Evolutionary conservation across 2,329 filamentous ascomycete genomes (phyloP).

Genomic region (Ciborinia camelliae): DNA sequence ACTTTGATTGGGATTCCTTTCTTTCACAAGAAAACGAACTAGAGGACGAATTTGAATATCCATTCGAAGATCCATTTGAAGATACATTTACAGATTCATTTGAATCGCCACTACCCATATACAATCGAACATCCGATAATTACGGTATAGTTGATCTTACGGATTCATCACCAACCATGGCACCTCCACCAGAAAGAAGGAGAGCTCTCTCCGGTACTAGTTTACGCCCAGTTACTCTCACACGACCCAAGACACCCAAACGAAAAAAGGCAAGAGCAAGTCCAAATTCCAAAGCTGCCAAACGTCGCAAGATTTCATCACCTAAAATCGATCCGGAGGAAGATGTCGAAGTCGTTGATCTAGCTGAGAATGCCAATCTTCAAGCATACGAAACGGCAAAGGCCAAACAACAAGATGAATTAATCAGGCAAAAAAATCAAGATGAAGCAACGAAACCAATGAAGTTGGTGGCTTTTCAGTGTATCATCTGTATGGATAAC

Average conservation of each 20-base stretch:
- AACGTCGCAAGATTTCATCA: slow-evolving; percentile 13
- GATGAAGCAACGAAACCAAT: slow-evolving; percentile 47
- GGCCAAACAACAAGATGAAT: slow-evolving; percentile 32
- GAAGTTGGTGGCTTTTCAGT: slow-evolving; percentile 57
- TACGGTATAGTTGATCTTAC: slow-evolving; percentile 32
- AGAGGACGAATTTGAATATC: too few species aligned
- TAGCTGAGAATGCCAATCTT: slow-evolving; percentile 32
- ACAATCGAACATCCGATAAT: slow-evolving; percentile 21
- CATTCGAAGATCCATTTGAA: too few species aligned
- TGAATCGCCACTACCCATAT: background rate
- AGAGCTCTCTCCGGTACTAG: slow-evolving; percentile 25
- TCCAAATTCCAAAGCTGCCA: background rate
- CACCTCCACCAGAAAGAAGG: slow-evolving; percentile 29
- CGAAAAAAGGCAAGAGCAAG: background rate
- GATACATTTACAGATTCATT: too few species aligned
- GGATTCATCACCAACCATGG: slow-evolving; percentile 27
- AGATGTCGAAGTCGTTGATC: slow-evolving; percentile 31
- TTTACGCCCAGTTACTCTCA: slow-evolving; percentile 21
- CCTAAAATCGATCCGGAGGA: slow-evolving; percentile 15
- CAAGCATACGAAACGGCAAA: slow-evolving; percentile 31
- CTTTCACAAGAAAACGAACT: background rate
- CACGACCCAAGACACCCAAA: slow-evolving; percentile 11
- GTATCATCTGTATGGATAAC: slow-evolving; percentile 66
- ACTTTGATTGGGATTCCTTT: slow-evolving; percentile 9
- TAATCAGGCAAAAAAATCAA: slow-evolving; percentile 41